Base-by-base conservation (phyloP, 139 green algal genomes). In the Monoraphidium neglectum region DNA sequence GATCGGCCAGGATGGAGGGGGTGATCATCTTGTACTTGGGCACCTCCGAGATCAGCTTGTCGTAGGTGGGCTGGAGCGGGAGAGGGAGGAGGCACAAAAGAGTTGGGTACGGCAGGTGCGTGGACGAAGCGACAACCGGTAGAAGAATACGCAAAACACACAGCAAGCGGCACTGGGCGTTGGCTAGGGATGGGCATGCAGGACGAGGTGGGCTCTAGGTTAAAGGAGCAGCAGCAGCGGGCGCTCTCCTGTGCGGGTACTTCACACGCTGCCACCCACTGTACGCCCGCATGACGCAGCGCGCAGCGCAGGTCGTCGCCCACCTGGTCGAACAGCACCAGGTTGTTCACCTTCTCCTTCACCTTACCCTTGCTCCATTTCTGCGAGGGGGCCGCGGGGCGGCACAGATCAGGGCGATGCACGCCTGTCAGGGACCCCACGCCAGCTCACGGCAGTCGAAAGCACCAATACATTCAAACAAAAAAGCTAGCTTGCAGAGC, bases 21-120 rank as follows among this genome's bases (percentile, higher is more conserved):
- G 96, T 98, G 86, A 99, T 99, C 91, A 99, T 96, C 89, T 99
- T 99, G 90, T 98, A 99, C 91, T 98, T 99, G 78, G 96, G 94
- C 82, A 98, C 95, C 89, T 99, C 96, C 56, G 87, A 77, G 16
- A 95, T 74, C 68, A 99, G 83, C 94, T 99, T 99, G 72, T 99
- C 96, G 64, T 98, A 98, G 12, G 92, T 97, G 67, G 88, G 77
- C 93, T 97, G 82, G 61, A 77, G 13, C 36, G 28, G 13, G 24
- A 72, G 23, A 57, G 16, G 38, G 33, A 76, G 26, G 6, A 12
- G n/a, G n/a, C n/a, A n/a, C n/a, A n/a, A n/a, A n/a, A n/a, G n/a
- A n/a, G n/a, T n/a, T n/a, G n/a, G n/a, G n/a, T n/a, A n/a, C n/a
- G n/a, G n/a, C n/a, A n/a, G n/a, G n/a, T n/a, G n/a, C n/a, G n/a